Percentiles rank a stretch among this genome's conserved stretches.
phyloP scores from a whole-genome alignment of 495 filamentous ascomycete genomes.

The Penicillium tannophilum region DNA sequence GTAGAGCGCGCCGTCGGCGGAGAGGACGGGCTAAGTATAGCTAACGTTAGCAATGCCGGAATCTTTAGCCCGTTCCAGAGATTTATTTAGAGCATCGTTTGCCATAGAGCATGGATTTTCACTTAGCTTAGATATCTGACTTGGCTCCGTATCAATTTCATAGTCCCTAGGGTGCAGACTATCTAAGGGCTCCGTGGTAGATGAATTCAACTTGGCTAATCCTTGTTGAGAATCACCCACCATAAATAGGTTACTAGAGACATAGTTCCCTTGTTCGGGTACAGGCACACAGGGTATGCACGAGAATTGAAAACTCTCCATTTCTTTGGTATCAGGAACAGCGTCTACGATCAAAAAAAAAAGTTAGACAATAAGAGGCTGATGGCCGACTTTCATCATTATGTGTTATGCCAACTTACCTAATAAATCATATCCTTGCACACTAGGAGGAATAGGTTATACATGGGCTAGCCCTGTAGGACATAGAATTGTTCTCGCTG shows the following conservation, averaged over 20 bases:
- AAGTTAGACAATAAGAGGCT: slow-evolving; percentile 14
- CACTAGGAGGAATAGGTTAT: too few relatives aligned
- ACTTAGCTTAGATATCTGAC: slow-evolving; percentile 11
- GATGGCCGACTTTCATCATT: slow-evolving; percentile 8
- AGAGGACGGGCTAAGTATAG: slow-evolving; percentile 7
- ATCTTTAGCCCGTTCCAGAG: slow-evolving; percentile 9
- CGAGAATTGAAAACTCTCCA: slow-evolving; percentile 10
- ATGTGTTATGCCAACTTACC: slow-evolving; percentile 9
- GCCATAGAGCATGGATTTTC: slow-evolving; percentile 11
- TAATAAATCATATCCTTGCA: slow-evolving; percentile 10
- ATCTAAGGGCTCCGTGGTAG: slow-evolving; percentile 5
- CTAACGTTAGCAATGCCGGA: slow-evolving; percentile 3
- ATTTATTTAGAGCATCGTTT: too few relatives aligned
- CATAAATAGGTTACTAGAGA: slow-evolving; percentile 12
- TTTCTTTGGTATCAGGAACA: slow-evolving; percentile 10
- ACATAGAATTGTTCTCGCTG: too few relatives aligned
- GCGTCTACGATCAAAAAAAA: slow-evolving; percentile 7
- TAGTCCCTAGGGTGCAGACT: slow-evolving; percentile 4
- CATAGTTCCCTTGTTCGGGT: slow-evolving; percentile 13
- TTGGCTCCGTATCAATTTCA: slow-evolving; percentile 12
- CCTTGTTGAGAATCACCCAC: slow-evolving; percentile 11
- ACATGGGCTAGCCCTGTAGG: too few relatives aligned
- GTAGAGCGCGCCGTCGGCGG: slow-evolving; percentile 7
- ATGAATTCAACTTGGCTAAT: slow-evolving; percentile 12
- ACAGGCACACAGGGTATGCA: slow-evolving; percentile 4